Evolutionary conservation across 331 rosid species (phyloP), one percentile per base, ranked within the genome.

Genomic region (Pyracantha coccinea): DNA sequence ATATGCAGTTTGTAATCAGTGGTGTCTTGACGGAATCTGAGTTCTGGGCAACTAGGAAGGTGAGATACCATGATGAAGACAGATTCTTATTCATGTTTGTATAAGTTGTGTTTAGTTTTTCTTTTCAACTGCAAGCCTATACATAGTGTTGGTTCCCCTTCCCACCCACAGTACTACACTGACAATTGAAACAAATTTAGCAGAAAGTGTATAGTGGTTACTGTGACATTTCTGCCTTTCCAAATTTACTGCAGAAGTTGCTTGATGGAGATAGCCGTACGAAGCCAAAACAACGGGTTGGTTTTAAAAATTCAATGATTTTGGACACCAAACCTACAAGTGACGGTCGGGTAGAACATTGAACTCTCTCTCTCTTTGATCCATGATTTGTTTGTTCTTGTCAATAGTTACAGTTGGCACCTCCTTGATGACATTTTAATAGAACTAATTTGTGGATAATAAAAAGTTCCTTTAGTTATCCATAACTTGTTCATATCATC

Each of bases 21-120:
- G 87, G 95, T 69, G 81, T 92, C 85, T 86, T 94, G 87, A 90
- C 99, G 24, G 99, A 94, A 80, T 86, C 95, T 28, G 99, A 94
- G 86, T 94, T 94, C 82, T 94, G 97, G 99, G 92, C 99, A 53
- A 89, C 99, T 2, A 94, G 96, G 80, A 92, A 92, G 97, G 99
- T 84, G 32, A 64, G 63, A 32, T 5, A 65, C 14, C 1, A 1
- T 33, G 5, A 32, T n/a, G 10, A n/a, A 10, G 25, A 65, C 28
- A 11, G 31, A 62, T 62, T 16, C 41, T 47, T 27, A 50, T 17
- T 28, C 68, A 64, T 87, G 62, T 44, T 66, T 57, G 52, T 24
- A 17, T 64, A 33, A 35, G 54, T 66, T 76, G n/a, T 60, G 32
- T 53, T 64, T 28, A 19, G 10, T 14, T 74, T 41, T 66, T 61